Conservation (phyloP, 352 stramenopile species). For the Phytophthora colocasiae region DNA sequence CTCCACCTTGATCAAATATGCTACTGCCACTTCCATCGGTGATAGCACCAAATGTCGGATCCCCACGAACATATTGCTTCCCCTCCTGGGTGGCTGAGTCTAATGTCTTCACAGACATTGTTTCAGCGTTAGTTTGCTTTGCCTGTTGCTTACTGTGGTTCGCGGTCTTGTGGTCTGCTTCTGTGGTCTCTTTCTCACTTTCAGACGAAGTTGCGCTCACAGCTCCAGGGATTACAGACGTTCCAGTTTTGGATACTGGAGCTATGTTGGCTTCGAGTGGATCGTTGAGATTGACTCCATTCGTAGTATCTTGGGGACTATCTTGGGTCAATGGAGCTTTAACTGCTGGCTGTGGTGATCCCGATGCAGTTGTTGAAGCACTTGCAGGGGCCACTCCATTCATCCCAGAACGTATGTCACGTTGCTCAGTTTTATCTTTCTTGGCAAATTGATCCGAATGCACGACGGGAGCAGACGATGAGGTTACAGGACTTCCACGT, state of each 20-base stretch:
- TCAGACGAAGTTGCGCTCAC: neutral
- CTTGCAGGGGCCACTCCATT: neutral
- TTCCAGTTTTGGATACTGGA: neutral
- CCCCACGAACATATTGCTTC: slow-evolving; percentile 39
- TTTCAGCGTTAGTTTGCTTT: slow-evolving; percentile 2
- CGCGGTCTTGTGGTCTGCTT: neutral
- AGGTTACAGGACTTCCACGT: neutral
- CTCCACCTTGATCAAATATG: slow-evolving; percentile 17
- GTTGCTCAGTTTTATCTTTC: neutral
- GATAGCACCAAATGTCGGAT: slow-evolving; percentile 20
- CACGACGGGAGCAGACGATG: neutral
- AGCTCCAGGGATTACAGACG: neutral
- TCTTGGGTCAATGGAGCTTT: neutral
- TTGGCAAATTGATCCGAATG: neutral
- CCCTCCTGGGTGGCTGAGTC: slow-evolving; percentile 13
- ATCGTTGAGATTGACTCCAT: neutral
- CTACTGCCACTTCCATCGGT: slow-evolving; percentile 7
- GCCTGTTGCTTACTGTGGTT: neutral
- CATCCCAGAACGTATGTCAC: no score
- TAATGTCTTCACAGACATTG: slow-evolving; percentile 15
- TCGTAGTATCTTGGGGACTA: no score
- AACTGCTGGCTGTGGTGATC: neutral
- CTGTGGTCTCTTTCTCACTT: slow-evolving; percentile 3
- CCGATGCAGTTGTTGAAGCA: neutral
- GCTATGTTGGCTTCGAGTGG: neutral